Evolutionary conservation across 2,329 filamentous ascomycete genomes (phyloP), one percentile per base, ranked within the genome.

Genomic region (Clarireedia sp.): DNA sequence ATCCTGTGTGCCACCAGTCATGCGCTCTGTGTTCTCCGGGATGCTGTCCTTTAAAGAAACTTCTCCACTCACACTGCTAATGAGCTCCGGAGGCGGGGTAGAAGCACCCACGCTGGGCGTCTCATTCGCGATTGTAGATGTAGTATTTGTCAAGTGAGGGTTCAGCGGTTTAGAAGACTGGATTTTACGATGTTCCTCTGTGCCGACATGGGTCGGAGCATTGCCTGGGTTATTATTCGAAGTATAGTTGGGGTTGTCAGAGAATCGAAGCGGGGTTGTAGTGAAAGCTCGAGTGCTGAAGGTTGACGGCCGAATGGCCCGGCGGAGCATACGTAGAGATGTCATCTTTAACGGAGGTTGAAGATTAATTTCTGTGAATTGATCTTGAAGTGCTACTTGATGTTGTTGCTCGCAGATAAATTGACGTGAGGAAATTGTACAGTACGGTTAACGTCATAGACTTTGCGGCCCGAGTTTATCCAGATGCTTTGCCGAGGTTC

Each of bases 111-210:
- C 74, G 40, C 72, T 78, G 23, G 81, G 81, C 73, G 83, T 81
- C 60, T 82, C 78, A 65, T 83, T 83, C 55, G 77, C 74, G 65
- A 83, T 80, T 10, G 82, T 84, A 8, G 80, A 83, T 51, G 74
- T 84, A 1, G 80, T 83, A 68, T 84, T 84, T 33, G 82, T 82
- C 67, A 86, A 71, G 63, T 82, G 78, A 19, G 80, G 82, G 62
- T 85, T 85, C 29, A 80, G 67, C 1, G 77, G 72, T 70, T 79
- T 84, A 58, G 78, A 73, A 29, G 70, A 77, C 69, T 85, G 80
- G 58, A 73, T 73, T 62, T 79, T 75, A 61, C 80, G 75, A 66
- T 82, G 77, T 48, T 75, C 73, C 52, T 76, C 71, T 21, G 75
- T 74, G 10, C 74, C 82, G 60, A 80, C 76, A 57, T 80, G 75